phyloP scores from a whole-genome alignment of 2,329 filamentous ascomycete genomes.

The Phialocephala sp. region DNA sequence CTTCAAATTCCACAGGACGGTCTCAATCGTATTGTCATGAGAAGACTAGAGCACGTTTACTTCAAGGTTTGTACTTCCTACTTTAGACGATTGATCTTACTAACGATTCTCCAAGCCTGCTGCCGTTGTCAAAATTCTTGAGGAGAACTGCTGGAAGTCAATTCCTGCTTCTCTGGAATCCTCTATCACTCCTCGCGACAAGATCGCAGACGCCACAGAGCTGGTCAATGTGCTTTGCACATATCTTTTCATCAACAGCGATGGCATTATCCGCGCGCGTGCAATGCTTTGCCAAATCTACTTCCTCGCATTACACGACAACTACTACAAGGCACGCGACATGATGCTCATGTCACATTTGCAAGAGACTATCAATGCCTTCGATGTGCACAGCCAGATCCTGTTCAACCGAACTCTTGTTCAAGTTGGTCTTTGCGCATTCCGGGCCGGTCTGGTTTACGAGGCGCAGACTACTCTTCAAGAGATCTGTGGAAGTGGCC shows the following conservation, averaged over 20 bases:
- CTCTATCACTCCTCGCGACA: conserved; percentile 74
- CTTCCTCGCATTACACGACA: conserved; percentile 94
- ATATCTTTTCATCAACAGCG: conserved; percentile 92
- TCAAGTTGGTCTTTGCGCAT: conserved; percentile 96
- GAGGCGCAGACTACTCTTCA: conserved; percentile 97
- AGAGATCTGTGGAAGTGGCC: conserved; percentile 96
- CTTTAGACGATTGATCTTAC: conserved; percentile 32
- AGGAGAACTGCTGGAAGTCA: conserved; percentile 91
- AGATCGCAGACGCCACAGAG: conserved; percentile 70
- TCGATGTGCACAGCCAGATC: conserved; percentile 96
- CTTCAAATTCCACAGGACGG: conserved; percentile 82
- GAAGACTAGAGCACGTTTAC: conserved; percentile 95
- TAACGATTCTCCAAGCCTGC: conserved; percentile 63
- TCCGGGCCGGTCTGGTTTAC: conserved; percentile 95
- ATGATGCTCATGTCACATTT: conserved; percentile 99
- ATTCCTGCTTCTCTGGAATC: conserved; percentile 76
- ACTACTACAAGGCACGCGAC: conserved; percentile 97
- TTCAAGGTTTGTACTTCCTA: conserved; percentile 73
- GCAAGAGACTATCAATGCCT: conserved; percentile 95
- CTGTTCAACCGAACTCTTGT: conserved; percentile 98
- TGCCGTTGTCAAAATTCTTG: conserved; percentile 89
- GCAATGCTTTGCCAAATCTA: conserved; percentile 99
- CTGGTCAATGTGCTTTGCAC: conserved; percentile 90
- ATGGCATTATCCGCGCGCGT: conserved; percentile 93
- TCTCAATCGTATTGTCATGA: conserved; percentile 91